Evolutionary conservation across 2,329 filamentous ascomycete genomes (phyloP).

Genomic region (Ascosphaera apis): DNA sequence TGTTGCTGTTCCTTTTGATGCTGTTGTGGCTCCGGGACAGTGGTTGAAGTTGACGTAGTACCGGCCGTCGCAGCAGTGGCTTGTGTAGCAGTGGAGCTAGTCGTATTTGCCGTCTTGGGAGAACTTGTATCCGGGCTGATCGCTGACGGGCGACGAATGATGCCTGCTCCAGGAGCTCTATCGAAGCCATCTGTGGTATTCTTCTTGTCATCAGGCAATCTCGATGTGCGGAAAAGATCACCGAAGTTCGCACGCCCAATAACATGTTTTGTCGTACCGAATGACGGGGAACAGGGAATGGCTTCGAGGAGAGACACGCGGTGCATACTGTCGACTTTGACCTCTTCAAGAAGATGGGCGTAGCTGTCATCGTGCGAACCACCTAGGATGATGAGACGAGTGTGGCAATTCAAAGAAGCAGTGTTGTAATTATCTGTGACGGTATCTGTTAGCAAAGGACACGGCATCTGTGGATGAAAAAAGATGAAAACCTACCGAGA

Average conservation of each 20-base stretch:
- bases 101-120: constrained; percentile 8
- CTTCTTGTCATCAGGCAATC: constrained; percentile 9
- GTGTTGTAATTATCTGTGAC: constrained; percentile 30
- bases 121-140: constrained; percentile 8
- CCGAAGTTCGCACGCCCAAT: constrained; percentile 29
- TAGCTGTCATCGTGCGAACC: constrained; percentile 35
- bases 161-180: no score
- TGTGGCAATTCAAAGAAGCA: constrained; percentile 33
- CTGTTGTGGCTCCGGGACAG: constrained; percentile 7
- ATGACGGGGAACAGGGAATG: constrained; percentile 30
- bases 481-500: constrained; percentile 14
- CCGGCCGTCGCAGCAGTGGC: constrained; percentile 1
- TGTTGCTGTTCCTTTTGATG: constrained; percentile 14
- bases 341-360: constrained; percentile 27
- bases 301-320: constrained; percentile 34
- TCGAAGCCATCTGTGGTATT: no score
- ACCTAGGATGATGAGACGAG: constrained; percentile 36
- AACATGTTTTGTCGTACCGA: constrained; percentile 22
- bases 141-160: no score
- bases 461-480: neutral
- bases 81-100: constrained; percentile 2
- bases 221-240: constrained; percentile 29
- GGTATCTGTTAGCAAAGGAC: constrained; percentile 1
- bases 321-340: constrained; percentile 21
- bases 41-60: neutral